Conservation (phyloP, 257 asterid species). For the Scutellaria minor region DNA sequence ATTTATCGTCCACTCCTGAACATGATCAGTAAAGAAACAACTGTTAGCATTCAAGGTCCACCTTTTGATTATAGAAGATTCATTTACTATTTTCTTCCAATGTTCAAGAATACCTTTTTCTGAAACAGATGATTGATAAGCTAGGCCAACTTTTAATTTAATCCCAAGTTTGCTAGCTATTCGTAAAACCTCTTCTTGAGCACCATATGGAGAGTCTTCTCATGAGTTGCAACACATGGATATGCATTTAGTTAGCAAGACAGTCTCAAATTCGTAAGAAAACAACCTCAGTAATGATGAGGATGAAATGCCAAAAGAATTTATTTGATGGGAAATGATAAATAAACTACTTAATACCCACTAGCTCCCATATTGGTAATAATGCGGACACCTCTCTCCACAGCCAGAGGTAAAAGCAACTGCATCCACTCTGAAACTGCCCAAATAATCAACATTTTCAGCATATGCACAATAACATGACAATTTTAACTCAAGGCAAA, state of each 20-base stretch:
- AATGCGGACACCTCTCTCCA: conserved; percentile 79
- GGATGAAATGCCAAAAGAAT: conserved; percentile 11
- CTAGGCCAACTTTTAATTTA: conserved; percentile 69
- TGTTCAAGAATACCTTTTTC: conserved; percentile 57
- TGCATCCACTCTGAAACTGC: conserved; percentile 98
- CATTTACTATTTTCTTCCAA: conserved; percentile 17
- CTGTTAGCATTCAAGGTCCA: conserved; percentile 26
- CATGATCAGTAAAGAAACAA: conserved; percentile 31
- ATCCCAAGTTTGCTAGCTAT: conserved; percentile 73
- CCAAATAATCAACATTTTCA: conserved; percentile 35
- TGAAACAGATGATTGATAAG: conserved; percentile 68
- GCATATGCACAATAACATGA: conserved; percentile 21
- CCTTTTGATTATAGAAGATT: conserved; percentile 27
- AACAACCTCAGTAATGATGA: neutral
- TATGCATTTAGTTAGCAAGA: conserved; percentile 23
- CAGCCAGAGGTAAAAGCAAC: conserved; percentile 86
- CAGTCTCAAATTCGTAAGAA: conserved; percentile 16
- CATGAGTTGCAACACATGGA: conserved; percentile 37
- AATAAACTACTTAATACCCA: conserved; percentile 46
- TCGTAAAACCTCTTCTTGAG: conserved; percentile 76
- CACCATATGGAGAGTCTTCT: conserved; percentile 76
- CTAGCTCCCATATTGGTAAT: conserved; percentile 98
- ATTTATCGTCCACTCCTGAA: conserved; percentile 67
- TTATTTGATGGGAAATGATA: conserved; percentile 10
- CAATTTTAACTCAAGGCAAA: conserved; percentile 15